Evolutionary conservation across 495 filamentous ascomycete genomes (phyloP), one percentile per base, ranked within the genome.

Genomic region (Talaromyces wortmannii): DNA sequence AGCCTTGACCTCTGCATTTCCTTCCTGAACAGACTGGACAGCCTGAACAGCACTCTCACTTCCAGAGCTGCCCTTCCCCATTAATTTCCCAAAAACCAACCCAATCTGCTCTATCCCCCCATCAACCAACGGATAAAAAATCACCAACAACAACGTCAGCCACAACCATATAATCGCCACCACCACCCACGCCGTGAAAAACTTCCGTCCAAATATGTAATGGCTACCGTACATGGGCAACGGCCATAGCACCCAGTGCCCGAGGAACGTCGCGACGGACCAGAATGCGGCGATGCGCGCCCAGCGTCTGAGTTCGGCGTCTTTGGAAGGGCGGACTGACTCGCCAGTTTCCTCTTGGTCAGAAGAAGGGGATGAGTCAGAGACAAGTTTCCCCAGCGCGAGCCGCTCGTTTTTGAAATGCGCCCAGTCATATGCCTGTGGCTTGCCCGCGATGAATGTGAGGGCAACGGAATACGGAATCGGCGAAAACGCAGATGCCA

Each of bases 91-190:
- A 15, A 50, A 50, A 11, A 50, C 30, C 12, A 50, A 15, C 4
- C 8, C 8, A 13, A n/a, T 50, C 48, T 50, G 48, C 23, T 50
- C 23, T 10, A 50, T 50, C 12, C 70, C 68, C 15, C 68, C 70
- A 52, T 74, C 71, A 0, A 70, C 4, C 5, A 73, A 58, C 0
- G 69, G 71, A 50, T 67, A 71, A 31, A 71, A 62, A 10, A 64
- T 66, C 0, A 63, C 68, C 16, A 73, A 56, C 1, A 74, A 58
- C 65, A 68, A 64, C 1, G 63, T 71, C 1, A 61, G 50, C 67
- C 68, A 90, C 51, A 92, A 78, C 89, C 89, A 92, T 52, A 89
- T 77, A 53, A 92, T 89, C 4, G 79, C 86, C 7, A 92, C 81
- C 0, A 78, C 70, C 8, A 92, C 81, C 88, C 88, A 92, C 31